phyloP scores from a whole-genome alignment of 179 eudicot genomes.

The Sideroxylon spinosum region DNA sequence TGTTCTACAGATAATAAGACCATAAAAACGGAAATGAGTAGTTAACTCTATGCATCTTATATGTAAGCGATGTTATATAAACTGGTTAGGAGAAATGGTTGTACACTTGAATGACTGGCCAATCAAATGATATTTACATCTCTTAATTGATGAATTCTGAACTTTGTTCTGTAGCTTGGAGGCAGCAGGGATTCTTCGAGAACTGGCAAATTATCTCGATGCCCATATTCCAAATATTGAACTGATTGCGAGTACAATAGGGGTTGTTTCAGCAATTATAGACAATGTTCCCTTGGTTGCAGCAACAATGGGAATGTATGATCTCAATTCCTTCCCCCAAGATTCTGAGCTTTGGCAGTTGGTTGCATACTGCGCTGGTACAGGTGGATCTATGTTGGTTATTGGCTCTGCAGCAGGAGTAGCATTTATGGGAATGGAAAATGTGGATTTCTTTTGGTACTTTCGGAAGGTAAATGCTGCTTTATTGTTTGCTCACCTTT shows the following conservation, averaged over 20 bases:
- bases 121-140: background rate
- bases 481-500: background rate
- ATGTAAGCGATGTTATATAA: background rate
- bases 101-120: background rate
- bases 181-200: constrained; percentile 84
- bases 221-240: constrained; percentile 65
- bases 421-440: constrained; percentile 94
- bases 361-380: constrained; percentile 89
- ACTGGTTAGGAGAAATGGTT: background rate
- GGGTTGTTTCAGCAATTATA: constrained; percentile 78
- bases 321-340: constrained; percentile 68
- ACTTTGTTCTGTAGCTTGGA: constrained; percentile 52
- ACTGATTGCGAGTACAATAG: constrained; percentile 79
- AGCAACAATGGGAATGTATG: constrained; percentile 96
- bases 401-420: constrained; percentile 98
- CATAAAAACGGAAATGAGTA: background rate
- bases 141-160: constrained; percentile 2
- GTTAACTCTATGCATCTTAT: background rate
- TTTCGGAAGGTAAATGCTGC: constrained; percentile 55
- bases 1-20: background rate
- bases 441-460: constrained; percentile 93
- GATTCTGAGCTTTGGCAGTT: constrained; percentile 94
- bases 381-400: constrained; percentile 92
- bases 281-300: constrained; percentile 97
- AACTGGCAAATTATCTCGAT: constrained; percentile 88